A percentile compares a stretch with the other conserved stretches of the same genome.
Conservation (phyloP, 345 rosid species). For the Linum tenue region DNA sequence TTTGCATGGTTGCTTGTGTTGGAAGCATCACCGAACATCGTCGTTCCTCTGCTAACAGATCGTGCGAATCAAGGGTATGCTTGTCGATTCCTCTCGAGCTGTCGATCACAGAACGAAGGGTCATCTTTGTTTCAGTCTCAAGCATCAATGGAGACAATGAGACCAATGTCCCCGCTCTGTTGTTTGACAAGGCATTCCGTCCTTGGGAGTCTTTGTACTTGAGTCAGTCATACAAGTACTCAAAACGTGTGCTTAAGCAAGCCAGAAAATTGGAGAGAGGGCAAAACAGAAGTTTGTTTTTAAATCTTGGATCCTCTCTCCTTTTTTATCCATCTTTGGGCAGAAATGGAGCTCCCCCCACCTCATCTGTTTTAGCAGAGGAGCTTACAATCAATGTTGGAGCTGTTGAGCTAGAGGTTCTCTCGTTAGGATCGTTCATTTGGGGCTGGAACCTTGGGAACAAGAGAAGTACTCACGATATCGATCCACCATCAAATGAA, state of each 20-base stretch:
- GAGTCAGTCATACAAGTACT: constrained; percentile 2
- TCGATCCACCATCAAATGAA: not conserved
- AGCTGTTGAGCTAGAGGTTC: constrained; percentile 3
- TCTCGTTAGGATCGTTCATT: constrained; percentile 14
- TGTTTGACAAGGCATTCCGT: not conserved
- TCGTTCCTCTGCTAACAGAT: not conserved
- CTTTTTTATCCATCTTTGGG: not conserved
- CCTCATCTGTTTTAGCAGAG: constrained; percentile 3
- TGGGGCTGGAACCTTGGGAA: not conserved
- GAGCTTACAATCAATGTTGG: constrained; percentile 2
- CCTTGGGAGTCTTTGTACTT: not conserved
- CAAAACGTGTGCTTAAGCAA: not conserved
- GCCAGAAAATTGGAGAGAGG: not conserved
- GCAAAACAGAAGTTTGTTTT: not conserved
- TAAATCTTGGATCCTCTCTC: not conserved
- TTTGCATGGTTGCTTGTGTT: constrained; percentile 19
- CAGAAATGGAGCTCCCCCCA: not conserved
- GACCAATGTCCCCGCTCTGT: not conserved
- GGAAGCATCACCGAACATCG: not conserved
- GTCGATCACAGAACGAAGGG: constrained; percentile 8
- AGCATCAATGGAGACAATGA: not conserved
- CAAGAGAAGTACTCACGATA: not conserved
- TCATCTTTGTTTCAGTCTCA: constrained; percentile 8
- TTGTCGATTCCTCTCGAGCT: constrained; percentile 13
- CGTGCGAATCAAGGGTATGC: constrained; percentile 9